These are phyloP conservation scores for Salix arbutifolia DNA, from an alignment of 345 rosid genomes.

Conservation along the genomic window DNA sequence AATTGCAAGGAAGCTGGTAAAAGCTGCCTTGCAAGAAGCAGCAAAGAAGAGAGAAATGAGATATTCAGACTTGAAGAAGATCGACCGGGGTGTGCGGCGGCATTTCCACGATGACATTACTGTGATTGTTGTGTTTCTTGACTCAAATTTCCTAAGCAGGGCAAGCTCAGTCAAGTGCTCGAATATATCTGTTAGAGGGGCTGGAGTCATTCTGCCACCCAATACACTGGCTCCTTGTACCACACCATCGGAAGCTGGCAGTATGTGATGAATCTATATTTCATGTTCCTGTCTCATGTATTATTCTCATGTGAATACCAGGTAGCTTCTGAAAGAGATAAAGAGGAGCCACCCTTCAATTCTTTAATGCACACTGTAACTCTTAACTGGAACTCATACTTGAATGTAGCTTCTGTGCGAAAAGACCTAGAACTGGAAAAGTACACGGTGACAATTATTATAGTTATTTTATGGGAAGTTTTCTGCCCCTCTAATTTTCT, in stretches of 20 bases:
- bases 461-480: slow-evolving; percentile 22
- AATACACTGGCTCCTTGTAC: slow-evolving; percentile 58
- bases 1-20: slow-evolving; percentile 69
- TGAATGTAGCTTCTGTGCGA: slow-evolving; percentile 32
- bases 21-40: slow-evolving; percentile 79
- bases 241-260: slow-evolving; percentile 41
- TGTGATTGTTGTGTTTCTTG: slow-evolving; percentile 72
- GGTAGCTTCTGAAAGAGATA: slow-evolving; percentile 31
- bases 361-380: slow-evolving; percentile 58
- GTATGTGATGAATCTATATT: slow-evolving; percentile 19
- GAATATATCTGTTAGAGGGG: slow-evolving; percentile 58
- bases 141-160: slow-evolving; percentile 57
- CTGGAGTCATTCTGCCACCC: slow-evolving; percentile 56
- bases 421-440: slow-evolving; percentile 24
- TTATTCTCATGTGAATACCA: slow-evolving; percentile 40
- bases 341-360: slow-evolving; percentile 39
- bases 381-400: slow-evolving; percentile 32
- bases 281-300: slow-evolving; percentile 22
- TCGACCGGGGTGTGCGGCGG: slow-evolving; percentile 83
- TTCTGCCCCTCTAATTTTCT: not conserved
- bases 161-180: slow-evolving; percentile 42
- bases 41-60: slow-evolving; percentile 97
- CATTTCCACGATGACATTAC: slow-evolving; percentile 97
- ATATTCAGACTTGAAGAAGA: slow-evolving; percentile 90
- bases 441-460: slow-evolving; percentile 31